Base-by-base conservation (phyloP, 495 filamentous ascomycete species). In the Penicillium waksmanii region DNA sequence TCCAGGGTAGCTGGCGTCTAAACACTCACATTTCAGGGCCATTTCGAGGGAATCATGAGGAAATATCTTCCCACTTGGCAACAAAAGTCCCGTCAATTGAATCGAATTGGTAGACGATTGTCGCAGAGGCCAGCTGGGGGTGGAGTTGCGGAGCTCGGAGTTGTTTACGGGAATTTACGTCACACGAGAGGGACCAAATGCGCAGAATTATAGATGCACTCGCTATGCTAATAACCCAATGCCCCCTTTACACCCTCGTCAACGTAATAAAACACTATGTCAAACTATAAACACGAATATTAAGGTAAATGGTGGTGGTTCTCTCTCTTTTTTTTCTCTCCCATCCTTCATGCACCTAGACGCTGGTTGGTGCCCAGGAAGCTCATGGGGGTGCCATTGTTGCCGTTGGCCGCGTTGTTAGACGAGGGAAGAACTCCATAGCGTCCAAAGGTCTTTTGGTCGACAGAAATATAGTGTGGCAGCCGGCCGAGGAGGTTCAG, bases 401-500 rank as follows among this genome's bases (percentile, higher is more conserved):
- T 81, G 82, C n/a, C 62, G 69, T 23, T 57, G 21, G 63, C 61
- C 5, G 69, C 44, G 19, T 69, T 79, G 31, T 77, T 79, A 0
- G 46, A 25, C 6, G 85, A 85, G 2, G 93, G 93, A 19, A 97
- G 76, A 17, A 97, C 90, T 1, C 93, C 93, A 67, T 94, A 96
- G 49, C 93, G 83, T n/a, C 93, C 93, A 67, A 92, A 96, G n/a
- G 89, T 96, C 83, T 96, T 96, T 70, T 96, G 93, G 67, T 97
- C 93, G 12, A 97, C 85, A 18, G 89, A 93, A 15, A 97, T 87
- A 66, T 96, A 97, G 73, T 94, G 89, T 15, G 93, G 92, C 38
- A 96, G 73, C 56, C 90, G 81, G 13, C 86, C 90, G 3, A 96
- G 78, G 18, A 96, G 82, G 62, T 96, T 94, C 53, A 96, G 66